Conservation (phyloP, 208 protist species). For the Lotmaria passim region DNA sequence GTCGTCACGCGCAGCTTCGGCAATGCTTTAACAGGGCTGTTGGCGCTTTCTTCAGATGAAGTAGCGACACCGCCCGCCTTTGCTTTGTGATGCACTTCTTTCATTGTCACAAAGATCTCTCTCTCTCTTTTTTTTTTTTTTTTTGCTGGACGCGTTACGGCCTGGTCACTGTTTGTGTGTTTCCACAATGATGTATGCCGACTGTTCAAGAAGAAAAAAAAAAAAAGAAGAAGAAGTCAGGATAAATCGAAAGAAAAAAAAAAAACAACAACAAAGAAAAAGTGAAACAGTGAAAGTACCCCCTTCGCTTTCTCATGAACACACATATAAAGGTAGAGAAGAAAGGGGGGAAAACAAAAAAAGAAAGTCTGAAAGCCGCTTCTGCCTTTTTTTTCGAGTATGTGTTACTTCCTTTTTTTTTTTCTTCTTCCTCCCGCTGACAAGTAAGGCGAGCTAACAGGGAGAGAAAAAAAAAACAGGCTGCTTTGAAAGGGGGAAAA, state of each 20-base stretch:
- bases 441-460: background rate
- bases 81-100: background rate
- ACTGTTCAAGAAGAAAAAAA: no score
- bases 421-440: slow-evolving; percentile 8
- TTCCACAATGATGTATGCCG: no score
- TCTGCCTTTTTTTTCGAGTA: background rate
- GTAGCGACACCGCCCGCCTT: background rate
- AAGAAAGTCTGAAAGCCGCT: background rate
- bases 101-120: background rate
- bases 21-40: background rate
- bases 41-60: background rate
- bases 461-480: slow-evolving; percentile 8
- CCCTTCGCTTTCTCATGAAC: background rate
- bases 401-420: background rate
- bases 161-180: no score
- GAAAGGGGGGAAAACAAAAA: slow-evolving; percentile 8
- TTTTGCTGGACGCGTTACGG: no score
- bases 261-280: background rate
- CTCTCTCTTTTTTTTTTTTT: background rate
- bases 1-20: slow-evolving; percentile 6
- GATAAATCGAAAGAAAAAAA: background rate
- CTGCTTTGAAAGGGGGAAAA: no score
- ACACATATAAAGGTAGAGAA: background rate
- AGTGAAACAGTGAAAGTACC: background rate
- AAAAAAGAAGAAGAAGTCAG: background rate